Evolutionary conservation across 202 grass and related monocot species (phyloP), one percentile per base, ranked within the genome.

Genomic region (Digitaria exilis): DNA sequence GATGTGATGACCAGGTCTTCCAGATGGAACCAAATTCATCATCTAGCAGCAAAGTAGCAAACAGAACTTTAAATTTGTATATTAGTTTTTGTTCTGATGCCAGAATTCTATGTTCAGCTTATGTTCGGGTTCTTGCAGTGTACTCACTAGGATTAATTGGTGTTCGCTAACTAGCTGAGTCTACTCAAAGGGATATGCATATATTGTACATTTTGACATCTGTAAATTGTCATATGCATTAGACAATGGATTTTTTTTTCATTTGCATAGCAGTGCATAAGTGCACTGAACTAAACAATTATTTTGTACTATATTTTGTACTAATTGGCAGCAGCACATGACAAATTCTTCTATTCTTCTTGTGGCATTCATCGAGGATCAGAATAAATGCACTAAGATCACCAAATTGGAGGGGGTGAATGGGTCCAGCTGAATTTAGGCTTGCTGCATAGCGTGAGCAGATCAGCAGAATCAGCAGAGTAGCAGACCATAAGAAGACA

Each of bases 1-100:
- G 25, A 45, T 43, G 10, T 42, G 29, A 78, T 82, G 1, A 61
- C 42, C 66, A 90, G 73, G 49, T n/a, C 39, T 71, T 85, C 3
- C 10, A 22, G 28, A 75, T 75, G 58, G 41, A 82, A 67, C 15
- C 28, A 35, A 65, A 73, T 65, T 67, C 30, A 16, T 51, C 9
- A 78, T 11, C 21, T 29, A 86, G 58, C 29, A 82, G 48, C 25
- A 16, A 60, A 60, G 25, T 60, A 59, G 57, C 3, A 72, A 45
- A 31, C 18, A 78, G 48, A 28, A 65, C 34, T 16, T 37, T 4
- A 29, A 24, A 41, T 39, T 46, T 54, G 41, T 65, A 58, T 50
- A 6, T 26, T 18, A 59, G 71, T 10, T 42, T 71, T 37, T 77
- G n/a, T 32, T 16, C 32, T 6, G 15, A 29, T 41, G 24, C 15